Conservation (phyloP, 805 yeast species). For the Candida schatavii region DNA sequence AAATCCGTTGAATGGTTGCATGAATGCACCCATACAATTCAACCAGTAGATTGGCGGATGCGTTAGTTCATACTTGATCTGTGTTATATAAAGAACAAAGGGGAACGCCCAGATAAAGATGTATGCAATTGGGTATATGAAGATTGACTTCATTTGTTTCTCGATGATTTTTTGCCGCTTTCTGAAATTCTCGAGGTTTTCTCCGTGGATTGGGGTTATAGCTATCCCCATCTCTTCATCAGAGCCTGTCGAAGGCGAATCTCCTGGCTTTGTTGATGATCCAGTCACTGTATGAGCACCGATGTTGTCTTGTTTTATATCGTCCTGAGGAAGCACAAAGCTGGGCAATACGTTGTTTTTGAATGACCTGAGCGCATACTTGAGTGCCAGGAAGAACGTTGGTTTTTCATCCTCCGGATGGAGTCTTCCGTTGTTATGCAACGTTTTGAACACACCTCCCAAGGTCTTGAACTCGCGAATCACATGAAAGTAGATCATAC, state of each 20-base stretch:
- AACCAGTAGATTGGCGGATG: conserved; percentile 62
- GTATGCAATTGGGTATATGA: conserved; percentile 82
- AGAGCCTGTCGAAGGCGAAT: background rate
- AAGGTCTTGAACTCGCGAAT: conserved; percentile 56
- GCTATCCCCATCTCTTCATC: background rate
- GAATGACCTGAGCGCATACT: conserved; percentile 23
- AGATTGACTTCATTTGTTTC: conserved; percentile 74
- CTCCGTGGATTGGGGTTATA: conserved; percentile 38
- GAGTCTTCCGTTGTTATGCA: conserved; percentile 16
- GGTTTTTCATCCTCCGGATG: conserved; percentile 20
- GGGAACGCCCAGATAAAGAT: conserved; percentile 82
- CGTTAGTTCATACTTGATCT: conserved; percentile 43
- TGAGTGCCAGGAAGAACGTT: conserved; percentile 32
- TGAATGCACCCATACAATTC: conserved; percentile 63
- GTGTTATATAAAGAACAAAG: conserved; percentile 60
- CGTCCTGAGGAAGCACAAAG: conserved; percentile 20
- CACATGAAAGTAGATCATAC: conserved; percentile 71
- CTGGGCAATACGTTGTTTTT: conserved; percentile 25
- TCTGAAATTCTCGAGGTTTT: conserved; percentile 59
- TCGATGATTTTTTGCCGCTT: conserved; percentile 63
- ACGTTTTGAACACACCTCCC: conserved; percentile 43
- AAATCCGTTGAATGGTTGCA: conserved; percentile 77
- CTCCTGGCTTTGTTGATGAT: background rate
- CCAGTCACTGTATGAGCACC: too few relatives aligned
- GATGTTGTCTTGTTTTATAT: background rate